Evolutionary conservation across 768 basidiomycete genomes (phyloP), one percentile per base, ranked within the genome.

Genomic region (Kwoniella mangroviensis): DNA sequence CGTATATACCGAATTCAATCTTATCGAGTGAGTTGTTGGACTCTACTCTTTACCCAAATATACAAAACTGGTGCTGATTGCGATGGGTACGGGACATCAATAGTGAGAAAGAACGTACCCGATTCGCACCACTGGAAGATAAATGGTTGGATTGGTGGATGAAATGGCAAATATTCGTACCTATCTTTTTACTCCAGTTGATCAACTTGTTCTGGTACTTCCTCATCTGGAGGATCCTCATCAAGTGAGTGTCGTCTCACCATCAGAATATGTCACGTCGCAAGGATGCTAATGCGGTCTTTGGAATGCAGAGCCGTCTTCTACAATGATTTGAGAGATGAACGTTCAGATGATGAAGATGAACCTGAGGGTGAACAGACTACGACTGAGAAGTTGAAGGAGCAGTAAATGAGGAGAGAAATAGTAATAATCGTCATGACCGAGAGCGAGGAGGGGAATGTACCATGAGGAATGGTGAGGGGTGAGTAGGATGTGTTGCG

Each of bases 201-300:
- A 86, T 99, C 75, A 98, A 98, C 80, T 69, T 96, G 26, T 97
- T 97, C 86, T 98, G 95, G 95, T 96, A 92, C 82, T 89, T 86
- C 84, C 85, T 94, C 28, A 94, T 98, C 81, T 83, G 87, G 81
- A 89, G 93, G 64, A 90, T 96, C 62, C 85, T 91, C 17, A 82
- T 87, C 59, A 87, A 91, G 92, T 93, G 72, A 54, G 89, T 85
- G 54, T 15, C 34, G 34, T 34, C 34, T 34, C 34, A 34, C 34
- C 34, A 34, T 34, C 34, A 34, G 34, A 34, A 7, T 7, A 34
- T 34, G 34, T 34, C 34, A 34, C 22, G 13, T 17, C 5, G 45
- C 19, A 49, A 41, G 57, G 22, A 21, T 45, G 51, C 42, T 43
- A 53, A 51, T 60, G 40, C 41, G 15, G 41, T 21, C 63, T n/a